Evolutionary conservation across 495 filamentous ascomycete genomes (phyloP), one percentile per base, ranked within the genome.

Genomic region (Penicillium goetzii): DNA sequence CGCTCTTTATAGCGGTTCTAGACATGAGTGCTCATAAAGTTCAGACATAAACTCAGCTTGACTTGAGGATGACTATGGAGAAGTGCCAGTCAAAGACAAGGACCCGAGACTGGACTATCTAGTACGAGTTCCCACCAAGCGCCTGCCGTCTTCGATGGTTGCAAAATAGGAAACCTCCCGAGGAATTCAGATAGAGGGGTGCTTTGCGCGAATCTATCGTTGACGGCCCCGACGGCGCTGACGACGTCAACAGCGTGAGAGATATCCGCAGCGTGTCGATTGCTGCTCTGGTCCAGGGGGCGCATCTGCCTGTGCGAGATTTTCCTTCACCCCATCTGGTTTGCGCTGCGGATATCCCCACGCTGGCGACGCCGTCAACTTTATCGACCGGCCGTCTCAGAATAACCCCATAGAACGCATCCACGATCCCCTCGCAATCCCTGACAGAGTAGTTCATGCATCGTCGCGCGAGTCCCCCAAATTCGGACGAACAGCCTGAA

Each of bases 401-500:
- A 12, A 28, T 8, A 50, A 26, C 14, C n/a, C 11, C 23, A 25
- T 23, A 2, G 45, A 49, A 49, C 45, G 23, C 23, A 25, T 26
- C n/a, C n/a, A n/a, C n/a, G n/a, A n/a, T n/a, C 23, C 2, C 28
- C 21, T n/a, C 3, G 12, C 47, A 17, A 50, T 3, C 11, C 12
- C 3, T 50, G 23, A 28, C 47, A 28, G 12, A 25, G 0, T 50
- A 17, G 47, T 28, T 50, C 23, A 21, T 50, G 23, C 12, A 50
- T 50, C 47, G 7, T 50, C 12, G 47, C 25, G 17, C 12, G 11
- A 36, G 28, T 36, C 32, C 52, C 51, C 52, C 3, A 14, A 55
- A 55, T 14, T 33, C 32, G 32, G 17, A 5, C 52, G 32, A 55
- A 55, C 52, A 2, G 30, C 52, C 52, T n/a, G 36, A 55, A 55